Conservation (phyloP, 2,329 filamentous ascomycete genomes). For the Calonectria honghensis region DNA sequence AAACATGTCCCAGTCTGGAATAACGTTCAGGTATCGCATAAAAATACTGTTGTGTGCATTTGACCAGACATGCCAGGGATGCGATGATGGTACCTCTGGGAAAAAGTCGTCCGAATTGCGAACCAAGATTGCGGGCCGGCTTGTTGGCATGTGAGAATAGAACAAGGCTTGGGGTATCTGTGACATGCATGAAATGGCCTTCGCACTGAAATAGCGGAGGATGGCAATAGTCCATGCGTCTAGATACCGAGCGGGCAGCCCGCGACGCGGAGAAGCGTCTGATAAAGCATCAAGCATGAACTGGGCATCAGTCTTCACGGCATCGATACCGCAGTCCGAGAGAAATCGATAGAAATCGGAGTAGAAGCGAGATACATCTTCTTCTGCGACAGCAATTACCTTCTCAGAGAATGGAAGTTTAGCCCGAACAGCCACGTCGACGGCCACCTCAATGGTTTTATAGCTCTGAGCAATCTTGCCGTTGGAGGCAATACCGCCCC, state of each 20-base stretch:
- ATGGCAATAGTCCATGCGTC: slow-evolving; percentile 89
- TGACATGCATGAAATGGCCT: slow-evolving; percentile 95
- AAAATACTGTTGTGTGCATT: slow-evolving; percentile 93
- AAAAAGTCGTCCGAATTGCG: slow-evolving; percentile 97
- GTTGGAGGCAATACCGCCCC: slow-evolving; percentile 88
- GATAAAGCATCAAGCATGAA: slow-evolving; percentile 88
- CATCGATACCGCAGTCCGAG: slow-evolving; percentile 82
- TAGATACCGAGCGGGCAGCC: slow-evolving; percentile 84
- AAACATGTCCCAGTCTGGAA: slow-evolving; percentile 89
- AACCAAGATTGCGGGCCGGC: slow-evolving; percentile 82
- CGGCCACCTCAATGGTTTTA: slow-evolving; percentile 79
- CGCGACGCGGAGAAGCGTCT: slow-evolving; percentile 80
- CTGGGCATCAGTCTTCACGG: slow-evolving; percentile 95
- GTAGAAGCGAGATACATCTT: slow-evolving; percentile 86
- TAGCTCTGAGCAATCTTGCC: slow-evolving; percentile 86
- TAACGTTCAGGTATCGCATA: slow-evolving; percentile 87
- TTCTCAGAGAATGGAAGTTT: slow-evolving; percentile 74
- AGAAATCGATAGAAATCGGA: slow-evolving; percentile 94
- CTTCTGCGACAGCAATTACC: slow-evolving; percentile 83
- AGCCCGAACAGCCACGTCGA: slow-evolving; percentile 67
- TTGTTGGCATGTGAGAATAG: slow-evolving; percentile 86
- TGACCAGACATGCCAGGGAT: slow-evolving; percentile 96
- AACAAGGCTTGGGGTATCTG: slow-evolving; percentile 91
- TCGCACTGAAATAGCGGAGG: slow-evolving; percentile 85
- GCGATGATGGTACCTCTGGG: slow-evolving; percentile 85